These are phyloP conservation scores for Vaccinium darrowii DNA, from an alignment of 148 eudicot species.

Conservation along the genomic window DNA sequence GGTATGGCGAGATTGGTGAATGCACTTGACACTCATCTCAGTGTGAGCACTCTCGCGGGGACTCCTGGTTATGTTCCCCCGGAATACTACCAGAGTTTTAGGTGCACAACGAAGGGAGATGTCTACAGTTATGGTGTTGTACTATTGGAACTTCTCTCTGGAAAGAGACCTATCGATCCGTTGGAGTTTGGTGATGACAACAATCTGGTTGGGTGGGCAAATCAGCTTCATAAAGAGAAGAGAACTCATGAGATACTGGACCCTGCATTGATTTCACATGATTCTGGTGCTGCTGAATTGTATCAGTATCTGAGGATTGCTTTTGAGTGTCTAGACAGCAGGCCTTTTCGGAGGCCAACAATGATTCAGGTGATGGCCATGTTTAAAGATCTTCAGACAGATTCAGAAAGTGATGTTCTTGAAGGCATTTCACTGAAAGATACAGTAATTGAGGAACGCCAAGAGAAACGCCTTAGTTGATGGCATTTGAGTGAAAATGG, in stretches of 20 bases:
- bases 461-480: constrained; percentile 32
- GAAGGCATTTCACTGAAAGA: constrained; percentile 44
- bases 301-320: constrained; percentile 44
- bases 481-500: constrained; percentile 1
- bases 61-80: constrained; percentile 67
- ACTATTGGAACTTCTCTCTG: constrained; percentile 50
- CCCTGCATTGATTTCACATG: constrained; percentile 34
- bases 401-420: constrained; percentile 50
- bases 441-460: constrained; percentile 46
- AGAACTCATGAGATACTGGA: constrained; percentile 41
- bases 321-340: constrained; percentile 52
- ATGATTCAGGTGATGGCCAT: constrained; percentile 64
- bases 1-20: constrained; percentile 63
- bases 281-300: constrained; percentile 33
- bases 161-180: constrained; percentile 49
- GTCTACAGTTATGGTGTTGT: constrained; percentile 59
- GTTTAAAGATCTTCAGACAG: constrained; percentile 51
- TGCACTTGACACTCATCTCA: constrained; percentile 54
- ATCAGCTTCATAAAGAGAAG: constrained; percentile 41
- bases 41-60: constrained; percentile 62
- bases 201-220: constrained; percentile 65
- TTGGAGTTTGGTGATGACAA: constrained; percentile 53
- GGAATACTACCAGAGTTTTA: constrained; percentile 60
- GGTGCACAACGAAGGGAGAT: constrained; percentile 59
- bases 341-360: constrained; percentile 46